Evolutionary conservation across 192 early-diverging fungal genomes (phyloP).

Genomic region (Mortierella hygrophila): DNA sequence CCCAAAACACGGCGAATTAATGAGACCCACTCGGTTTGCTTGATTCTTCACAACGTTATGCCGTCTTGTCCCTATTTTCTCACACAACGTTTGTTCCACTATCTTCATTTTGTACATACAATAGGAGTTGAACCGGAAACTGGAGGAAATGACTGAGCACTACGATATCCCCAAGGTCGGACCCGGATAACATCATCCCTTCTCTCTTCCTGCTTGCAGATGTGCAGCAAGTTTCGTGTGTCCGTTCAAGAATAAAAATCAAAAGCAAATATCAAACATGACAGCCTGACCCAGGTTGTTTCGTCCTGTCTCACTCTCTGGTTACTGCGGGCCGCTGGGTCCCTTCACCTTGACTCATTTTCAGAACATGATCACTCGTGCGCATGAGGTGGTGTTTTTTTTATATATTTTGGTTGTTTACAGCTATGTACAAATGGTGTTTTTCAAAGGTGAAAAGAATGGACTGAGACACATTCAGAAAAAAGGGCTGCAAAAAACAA

Average conservation of each 20-base stretch:
- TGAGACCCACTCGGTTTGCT: background rate
- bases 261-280: background rate
- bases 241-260: background rate
- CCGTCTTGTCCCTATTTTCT: too few species aligned
- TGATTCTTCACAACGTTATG: background rate
- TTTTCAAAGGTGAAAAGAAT: too few species aligned
- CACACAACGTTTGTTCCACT: background rate
- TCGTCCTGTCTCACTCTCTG: background rate
- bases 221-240: background rate
- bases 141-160: constrained; percentile 82
- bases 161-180: constrained; percentile 89
- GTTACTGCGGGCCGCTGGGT: background rate
- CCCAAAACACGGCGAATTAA: background rate
- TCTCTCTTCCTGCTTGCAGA: background rate
- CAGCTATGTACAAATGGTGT: too few species aligned
- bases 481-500: too few species aligned
- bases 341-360: background rate
- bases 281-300: background rate
- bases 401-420: background rate
- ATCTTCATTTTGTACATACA: background rate
- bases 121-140: constrained; percentile 79
- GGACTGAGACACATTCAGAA: too few species aligned
- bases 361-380: background rate
- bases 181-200: constrained; percentile 70
- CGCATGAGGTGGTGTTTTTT: background rate